Percentiles rank a stretch among this genome's conserved stretches.
These are phyloP conservation scores for Hericium coralloides DNA, from an alignment of 768 basidiomycete genomes.

Conservation along the genomic window DNA sequence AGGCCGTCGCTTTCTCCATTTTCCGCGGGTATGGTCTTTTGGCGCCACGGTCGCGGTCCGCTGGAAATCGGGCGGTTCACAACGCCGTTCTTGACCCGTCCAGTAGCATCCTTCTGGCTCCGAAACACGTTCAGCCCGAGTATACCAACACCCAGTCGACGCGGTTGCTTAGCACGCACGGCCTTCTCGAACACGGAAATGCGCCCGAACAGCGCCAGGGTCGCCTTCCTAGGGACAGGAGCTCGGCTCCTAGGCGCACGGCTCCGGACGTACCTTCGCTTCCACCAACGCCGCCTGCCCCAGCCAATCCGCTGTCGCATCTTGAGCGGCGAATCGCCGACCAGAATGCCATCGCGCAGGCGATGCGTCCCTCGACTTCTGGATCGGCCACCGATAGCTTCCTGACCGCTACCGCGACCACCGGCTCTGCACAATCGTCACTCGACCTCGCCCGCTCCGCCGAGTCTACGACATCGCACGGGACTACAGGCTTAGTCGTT, in stretches of 20 bases:
- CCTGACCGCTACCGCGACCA: neutral
- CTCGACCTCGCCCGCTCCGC: conserved; percentile 5
- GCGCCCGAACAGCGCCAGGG: conserved; percentile 13
- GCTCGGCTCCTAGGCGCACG: neutral
- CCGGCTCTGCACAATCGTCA: conserved; percentile 2
- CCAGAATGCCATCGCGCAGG: neutral
- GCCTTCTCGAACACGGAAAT: conserved; percentile 42
- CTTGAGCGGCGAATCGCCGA: neutral
- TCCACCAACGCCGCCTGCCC: neutral
- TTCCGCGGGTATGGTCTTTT: conserved; percentile 48
- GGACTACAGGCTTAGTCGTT: neutral
- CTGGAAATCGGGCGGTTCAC: neutral
- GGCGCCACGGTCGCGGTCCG: conserved; percentile 7
- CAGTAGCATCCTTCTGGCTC: conserved; percentile 51
- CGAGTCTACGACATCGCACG: conserved; percentile 1
- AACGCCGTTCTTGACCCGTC: conserved; percentile 9
- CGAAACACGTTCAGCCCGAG: conserved; percentile 68
- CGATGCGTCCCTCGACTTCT: neutral
- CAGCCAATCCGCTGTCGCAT: neutral
- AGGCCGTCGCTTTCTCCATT: conserved; percentile 71
- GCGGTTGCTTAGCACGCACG: conserved; percentile 56
- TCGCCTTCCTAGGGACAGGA: neutral
- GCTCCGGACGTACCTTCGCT: neutral
- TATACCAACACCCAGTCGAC: conserved; percentile 73
- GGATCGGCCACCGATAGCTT: neutral